Base-by-base conservation (phyloP, 805 yeast species). In the Wickerhamiella qilinensis region DNA sequence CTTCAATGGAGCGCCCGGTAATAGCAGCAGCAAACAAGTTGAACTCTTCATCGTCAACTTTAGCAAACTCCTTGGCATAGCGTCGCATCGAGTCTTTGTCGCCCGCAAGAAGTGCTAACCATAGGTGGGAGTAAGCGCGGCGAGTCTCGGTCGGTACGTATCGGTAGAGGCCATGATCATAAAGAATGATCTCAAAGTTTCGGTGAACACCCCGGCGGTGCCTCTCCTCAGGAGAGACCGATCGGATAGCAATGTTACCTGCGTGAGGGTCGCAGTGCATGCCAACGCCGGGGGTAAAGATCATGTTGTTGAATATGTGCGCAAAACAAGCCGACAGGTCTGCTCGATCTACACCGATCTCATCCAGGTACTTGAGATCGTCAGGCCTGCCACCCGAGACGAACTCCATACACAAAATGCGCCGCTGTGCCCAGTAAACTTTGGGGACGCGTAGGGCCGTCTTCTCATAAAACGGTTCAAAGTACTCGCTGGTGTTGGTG, bases 261-360 rank as follows among this genome's bases (percentile, higher is more conserved):
- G 94, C 94, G 56, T 91, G 99, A 1, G 98, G 98, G 56, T 91
- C 99, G 61, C 98, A 91, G 56, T 91, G 99, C 32, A 91, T 71
- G 1, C 88, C 83, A 18, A 84, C 94, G 20, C 75, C 77, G 1
- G 95, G 93, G 2, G 93, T 78, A 62, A 91, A 91, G 30, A 91
- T 84, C 99, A 91, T 91, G 52, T 75, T 77, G 62, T 88, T 83
- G 64, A 91, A 91, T 21, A 84, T 76, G 49, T 88, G 94, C 0
- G 95, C 75, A 29, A 91, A 64, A 54, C 96, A 88, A 5, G 77
- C 62, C 2, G 93, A 77, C 7, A 91, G 93, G 45, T 81, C 80
- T 1, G 77, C 70, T 19, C 93, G 63, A 17, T 81, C 72, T 35
- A 91, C 83, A 29, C 69, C 50, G 52, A 84, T 64, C 2, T 60